These are phyloP conservation scores for Mycena sp. DNA, from an alignment of 1,284 basidiomycete species.

Conservation along the genomic window DNA sequence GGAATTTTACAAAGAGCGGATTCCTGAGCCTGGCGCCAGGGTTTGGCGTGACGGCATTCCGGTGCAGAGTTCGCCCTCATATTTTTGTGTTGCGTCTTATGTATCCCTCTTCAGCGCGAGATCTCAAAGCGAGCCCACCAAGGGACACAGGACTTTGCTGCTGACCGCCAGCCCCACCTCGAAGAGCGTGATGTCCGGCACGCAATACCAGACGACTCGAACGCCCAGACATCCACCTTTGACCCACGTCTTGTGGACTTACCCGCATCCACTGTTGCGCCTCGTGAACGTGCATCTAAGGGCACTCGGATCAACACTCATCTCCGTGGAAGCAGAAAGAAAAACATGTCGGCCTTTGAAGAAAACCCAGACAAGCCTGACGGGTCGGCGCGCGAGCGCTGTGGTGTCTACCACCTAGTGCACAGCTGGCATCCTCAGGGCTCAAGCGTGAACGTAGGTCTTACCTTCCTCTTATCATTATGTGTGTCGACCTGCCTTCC, in stretches of 20 bases:
- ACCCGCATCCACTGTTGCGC: background rate
- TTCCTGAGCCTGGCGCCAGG: background rate
- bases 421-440: background rate
- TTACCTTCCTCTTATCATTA: background rate
- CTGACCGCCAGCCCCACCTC: background rate
- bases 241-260: background rate
- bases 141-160: background rate
- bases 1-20: background rate
- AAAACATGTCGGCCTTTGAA: background rate
- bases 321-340: slow-evolving; percentile 9
- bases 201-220: background rate
- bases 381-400: slow-evolving; percentile 27
- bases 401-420: slow-evolving; percentile 25
- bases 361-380: background rate
- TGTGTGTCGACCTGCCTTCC: background rate
- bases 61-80: background rate
- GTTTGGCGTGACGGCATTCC: background rate
- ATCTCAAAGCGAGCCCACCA: background rate
- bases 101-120: background rate
- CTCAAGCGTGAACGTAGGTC: background rate
- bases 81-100: background rate
- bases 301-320: background rate
- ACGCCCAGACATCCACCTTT: background rate
- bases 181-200: background rate
- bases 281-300: background rate